Evolutionary conservation across 1,139 yeast genomes (phyloP).

Genomic region (Wickerhamomyces sp.): DNA sequence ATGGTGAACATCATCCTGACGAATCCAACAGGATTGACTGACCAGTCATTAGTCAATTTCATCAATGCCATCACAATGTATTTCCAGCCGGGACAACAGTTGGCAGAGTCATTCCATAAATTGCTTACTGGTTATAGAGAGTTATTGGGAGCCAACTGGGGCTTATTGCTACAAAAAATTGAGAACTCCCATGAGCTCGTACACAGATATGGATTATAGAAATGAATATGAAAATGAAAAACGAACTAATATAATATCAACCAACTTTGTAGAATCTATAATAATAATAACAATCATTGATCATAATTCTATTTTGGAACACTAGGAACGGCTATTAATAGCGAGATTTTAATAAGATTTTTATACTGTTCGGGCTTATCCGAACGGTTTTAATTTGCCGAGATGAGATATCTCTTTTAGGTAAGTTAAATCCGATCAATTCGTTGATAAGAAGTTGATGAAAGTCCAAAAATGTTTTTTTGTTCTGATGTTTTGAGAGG

Average conservation of each 20-base stretch:
- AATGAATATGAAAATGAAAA: not conserved
- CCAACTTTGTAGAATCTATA: too few species aligned
- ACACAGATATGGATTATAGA: slow-evolving; percentile 9
- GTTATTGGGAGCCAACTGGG: slow-evolving; percentile 44
- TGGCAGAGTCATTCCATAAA: slow-evolving; percentile 42
- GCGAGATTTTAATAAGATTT: not conserved
- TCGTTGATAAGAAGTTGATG: not conserved
- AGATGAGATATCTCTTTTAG: not conserved
- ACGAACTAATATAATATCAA: not conserved
- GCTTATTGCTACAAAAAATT: slow-evolving; percentile 24
- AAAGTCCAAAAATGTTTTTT: not conserved
- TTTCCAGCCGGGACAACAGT: slow-evolving; percentile 43
- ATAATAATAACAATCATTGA: too few species aligned
- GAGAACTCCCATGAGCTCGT: slow-evolving; percentile 16
- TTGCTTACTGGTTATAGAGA: slow-evolving; percentile 42
- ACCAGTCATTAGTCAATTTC: slow-evolving; percentile 49
- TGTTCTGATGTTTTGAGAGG: too few species aligned
- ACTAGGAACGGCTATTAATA: not conserved
- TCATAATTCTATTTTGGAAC: too few species aligned
- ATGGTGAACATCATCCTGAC: slow-evolving; percentile 61
- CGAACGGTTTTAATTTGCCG: not conserved
- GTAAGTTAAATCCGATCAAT: not conserved
- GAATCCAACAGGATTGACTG: slow-evolving; percentile 65
- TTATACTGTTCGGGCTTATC: not conserved
- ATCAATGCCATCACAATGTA: slow-evolving; percentile 64